phyloP scores from a whole-genome alignment of 2,329 filamentous ascomycete species.

The Harringtonia aguacate region DNA sequence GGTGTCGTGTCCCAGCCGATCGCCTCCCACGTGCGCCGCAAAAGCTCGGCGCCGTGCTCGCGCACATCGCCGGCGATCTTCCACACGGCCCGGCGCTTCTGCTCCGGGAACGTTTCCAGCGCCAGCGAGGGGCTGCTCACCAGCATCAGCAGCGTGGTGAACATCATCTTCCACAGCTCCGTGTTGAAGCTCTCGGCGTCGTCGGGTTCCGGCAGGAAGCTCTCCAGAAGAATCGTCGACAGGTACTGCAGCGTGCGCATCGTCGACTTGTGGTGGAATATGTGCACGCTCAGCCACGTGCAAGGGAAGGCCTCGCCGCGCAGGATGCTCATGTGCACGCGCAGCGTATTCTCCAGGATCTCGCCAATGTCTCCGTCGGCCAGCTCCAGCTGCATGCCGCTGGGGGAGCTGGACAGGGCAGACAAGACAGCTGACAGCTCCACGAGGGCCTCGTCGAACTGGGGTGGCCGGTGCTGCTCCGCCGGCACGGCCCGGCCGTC shows the following conservation, averaged over 20 bases:
- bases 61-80: conserved; percentile 96
- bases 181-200: conserved; percentile 89
- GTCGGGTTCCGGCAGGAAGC: conserved; percentile 78
- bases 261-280: conserved; percentile 84
- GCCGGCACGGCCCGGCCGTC: conserved; percentile 1
- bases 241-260: conserved; percentile 80
- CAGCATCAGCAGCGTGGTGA: conserved; percentile 77
- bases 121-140: conserved; percentile 83
- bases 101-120: conserved; percentile 91
- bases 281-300: conserved; percentile 85
- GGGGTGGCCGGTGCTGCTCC: conserved; percentile 2
- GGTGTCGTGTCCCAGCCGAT: conserved; percentile 88
- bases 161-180: conserved; percentile 88
- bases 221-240: conserved; percentile 67
- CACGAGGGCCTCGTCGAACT: conserved; percentile 77
- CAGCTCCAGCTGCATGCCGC: conserved; percentile 65
- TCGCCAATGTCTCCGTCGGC: conserved; percentile 63
- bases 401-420: conserved; percentile 63
- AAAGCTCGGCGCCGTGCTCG: conserved; percentile 77
- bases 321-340: conserved; percentile 81
- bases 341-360: conserved; percentile 68
- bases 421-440: conserved; percentile 85
- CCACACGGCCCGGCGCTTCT: conserved; percentile 93
- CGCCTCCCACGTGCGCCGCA: conserved; percentile 82
- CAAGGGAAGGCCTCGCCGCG: conserved; percentile 81